These are phyloP conservation scores for Plasmopara halstedii DNA, from an alignment of 352 stramenopile species.

Conservation along the genomic window DNA sequence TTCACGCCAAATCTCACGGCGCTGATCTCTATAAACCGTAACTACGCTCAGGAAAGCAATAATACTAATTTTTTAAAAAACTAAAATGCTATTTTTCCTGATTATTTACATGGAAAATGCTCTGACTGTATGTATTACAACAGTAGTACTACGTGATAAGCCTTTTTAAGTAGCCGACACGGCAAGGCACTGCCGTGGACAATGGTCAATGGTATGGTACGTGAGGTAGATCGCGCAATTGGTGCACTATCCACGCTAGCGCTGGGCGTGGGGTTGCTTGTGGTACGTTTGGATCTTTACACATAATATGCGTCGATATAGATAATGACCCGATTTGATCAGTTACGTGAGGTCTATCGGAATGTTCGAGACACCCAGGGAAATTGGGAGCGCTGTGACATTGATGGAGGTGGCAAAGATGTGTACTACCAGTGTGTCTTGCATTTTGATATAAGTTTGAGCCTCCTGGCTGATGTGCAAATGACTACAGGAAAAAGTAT, in stretches of 20 bases:
- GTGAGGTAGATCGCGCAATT: conserved; percentile 73
- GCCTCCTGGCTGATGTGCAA: no score
- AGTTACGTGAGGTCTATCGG: conserved; percentile 59
- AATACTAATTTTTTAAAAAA: conserved; percentile 6
- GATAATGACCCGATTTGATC: background rate
- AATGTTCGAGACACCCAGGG: conserved; percentile 33
- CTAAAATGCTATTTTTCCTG: conserved; percentile 2
- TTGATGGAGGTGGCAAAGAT: conserved; percentile 45
- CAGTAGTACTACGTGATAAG: background rate
- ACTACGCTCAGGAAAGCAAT: conserved; percentile 5
- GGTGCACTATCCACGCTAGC: conserved; percentile 68
- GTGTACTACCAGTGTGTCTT: conserved; percentile 64
- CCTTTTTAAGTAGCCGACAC: background rate
- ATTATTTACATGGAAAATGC: no score
- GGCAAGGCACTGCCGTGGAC: background rate
- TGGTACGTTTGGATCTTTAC: conserved; percentile 32
- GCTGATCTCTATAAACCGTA: conserved; percentile 10
- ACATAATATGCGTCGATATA: no score
- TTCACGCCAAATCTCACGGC: conserved; percentile 10
- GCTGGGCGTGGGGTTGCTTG: conserved; percentile 58
- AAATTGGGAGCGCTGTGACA: conserved; percentile 53
- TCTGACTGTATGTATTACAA: no score
- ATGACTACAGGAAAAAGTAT: conserved; percentile 59
- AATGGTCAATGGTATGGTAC: conserved; percentile 55
- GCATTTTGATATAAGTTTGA: no score